These are phyloP conservation scores for Thinopyrum elongatum DNA, from an alignment of 176 grass and related monocot genomes.

Conservation along the genomic window DNA sequence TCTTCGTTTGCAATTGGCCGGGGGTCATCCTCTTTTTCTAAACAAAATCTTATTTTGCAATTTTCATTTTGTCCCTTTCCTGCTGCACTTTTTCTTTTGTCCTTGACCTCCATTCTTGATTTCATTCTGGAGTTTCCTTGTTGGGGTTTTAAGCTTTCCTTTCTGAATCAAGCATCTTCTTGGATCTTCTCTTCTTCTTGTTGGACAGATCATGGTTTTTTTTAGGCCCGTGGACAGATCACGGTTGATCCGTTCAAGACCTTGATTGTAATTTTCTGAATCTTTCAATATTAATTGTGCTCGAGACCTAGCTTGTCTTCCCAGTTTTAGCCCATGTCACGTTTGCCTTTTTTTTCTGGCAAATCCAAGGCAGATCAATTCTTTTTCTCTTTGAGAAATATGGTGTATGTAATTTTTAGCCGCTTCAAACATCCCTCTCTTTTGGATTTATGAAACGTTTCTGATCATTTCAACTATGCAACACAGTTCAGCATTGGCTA, in stretches of 20 bases:
- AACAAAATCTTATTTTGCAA: too few species aligned
- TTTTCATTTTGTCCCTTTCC: neutral
- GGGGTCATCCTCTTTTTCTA: too few species aligned
- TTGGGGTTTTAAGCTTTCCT: neutral
- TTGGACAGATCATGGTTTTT: neutral
- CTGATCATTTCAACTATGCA: neutral
- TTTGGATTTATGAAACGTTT: neutral
- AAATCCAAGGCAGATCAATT: neutral
- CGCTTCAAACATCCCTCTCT: neutral
- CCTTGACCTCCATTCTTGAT: neutral
- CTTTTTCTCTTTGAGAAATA: neutral
- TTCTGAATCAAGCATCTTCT: neutral
- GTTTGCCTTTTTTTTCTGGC: neutral
- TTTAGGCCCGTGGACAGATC: too few species aligned
- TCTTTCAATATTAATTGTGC: neutral
- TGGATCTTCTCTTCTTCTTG: neutral
- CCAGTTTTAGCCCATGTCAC: neutral
- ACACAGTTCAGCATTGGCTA: neutral
- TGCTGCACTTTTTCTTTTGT: neutral
- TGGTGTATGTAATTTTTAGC: neutral
- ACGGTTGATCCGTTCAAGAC: neutral
- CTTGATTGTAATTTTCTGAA: neutral
- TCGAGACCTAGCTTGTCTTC: neutral
- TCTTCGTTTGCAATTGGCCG: too few species aligned
- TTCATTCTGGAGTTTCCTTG: neutral